Conservation (phyloP, 78 protist species). For the Dictyostelium brefeldianum region DNA sequence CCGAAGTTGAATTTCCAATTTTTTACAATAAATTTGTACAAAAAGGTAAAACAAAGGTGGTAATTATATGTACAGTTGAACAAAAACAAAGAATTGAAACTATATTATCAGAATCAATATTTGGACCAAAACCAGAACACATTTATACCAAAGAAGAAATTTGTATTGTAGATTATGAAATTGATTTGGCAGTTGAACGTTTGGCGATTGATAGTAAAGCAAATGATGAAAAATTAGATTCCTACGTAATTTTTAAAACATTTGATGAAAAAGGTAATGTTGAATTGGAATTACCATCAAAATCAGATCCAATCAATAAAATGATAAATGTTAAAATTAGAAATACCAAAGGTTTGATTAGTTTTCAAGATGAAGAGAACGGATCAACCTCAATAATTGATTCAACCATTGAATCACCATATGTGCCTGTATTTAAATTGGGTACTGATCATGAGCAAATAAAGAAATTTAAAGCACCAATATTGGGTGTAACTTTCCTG, state of each 20-base stretch:
- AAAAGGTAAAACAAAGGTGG: constrained; percentile 39
- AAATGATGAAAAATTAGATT: constrained; percentile 22
- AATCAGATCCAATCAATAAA: neutral
- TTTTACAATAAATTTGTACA: constrained; percentile 54
- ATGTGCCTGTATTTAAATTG: neutral
- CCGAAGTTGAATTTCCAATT: constrained; percentile 80
- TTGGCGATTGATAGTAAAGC: constrained; percentile 33
- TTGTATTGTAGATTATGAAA: constrained; percentile 24
- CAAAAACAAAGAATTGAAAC: constrained; percentile 44
- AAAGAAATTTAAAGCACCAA: constrained; percentile 78
- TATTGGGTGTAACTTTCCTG: constrained; percentile 86
- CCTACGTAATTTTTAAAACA: constrained; percentile 32
- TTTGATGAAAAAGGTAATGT: constrained; percentile 7
- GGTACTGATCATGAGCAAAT: neutral
- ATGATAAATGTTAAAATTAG: neutral
- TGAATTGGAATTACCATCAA: neutral
- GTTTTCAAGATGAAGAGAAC: constrained; percentile 15
- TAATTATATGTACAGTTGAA: constrained; percentile 34
- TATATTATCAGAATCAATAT: constrained; percentile 67
- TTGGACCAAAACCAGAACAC: constrained; percentile 72
- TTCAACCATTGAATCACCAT: neutral
- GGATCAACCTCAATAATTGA: neutral
- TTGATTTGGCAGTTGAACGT: constrained; percentile 50
- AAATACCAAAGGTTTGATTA: constrained; percentile 35
- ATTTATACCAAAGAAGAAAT: constrained; percentile 54